Evolutionary conservation across 331 rosid species (phyloP), one percentile per base, ranked within the genome.

Genomic region (Malus hybrid): DNA sequence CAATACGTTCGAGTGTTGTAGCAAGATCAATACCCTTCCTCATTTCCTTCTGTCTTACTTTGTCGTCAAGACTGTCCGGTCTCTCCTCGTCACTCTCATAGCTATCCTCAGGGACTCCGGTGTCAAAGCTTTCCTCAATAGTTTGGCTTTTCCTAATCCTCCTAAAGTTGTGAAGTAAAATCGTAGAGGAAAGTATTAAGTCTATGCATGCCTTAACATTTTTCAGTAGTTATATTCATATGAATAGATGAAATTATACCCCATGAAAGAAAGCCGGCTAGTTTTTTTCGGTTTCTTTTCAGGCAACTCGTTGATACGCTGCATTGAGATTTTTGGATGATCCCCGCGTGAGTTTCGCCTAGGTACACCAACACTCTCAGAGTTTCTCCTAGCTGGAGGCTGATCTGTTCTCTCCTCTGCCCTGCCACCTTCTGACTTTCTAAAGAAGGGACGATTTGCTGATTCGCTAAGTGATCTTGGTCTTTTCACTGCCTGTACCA

Each of bases 1-100:
- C 99, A 20, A 94, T 94, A 77, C 99, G 97, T 76, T 94, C 99
- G 7, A 94, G 97, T 14, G 99, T 94, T n/a, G 99, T 94, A 29
- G 99, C 99, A 74, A 94, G 93, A 86, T 94, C 99, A 76, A 94
- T 84, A 84, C 97, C 99, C 86, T 90, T 94, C 76, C 97, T 81
- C 92, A 87, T 94, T 78, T 90, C 93, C 82, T 86, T 94, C 56
- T 82, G 89, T 42, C 89, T 85, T 71, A 69, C 86, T 82, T 80
- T 94, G 78, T 66, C 90, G 20, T 92, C 96, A 7, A 84, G 64
- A 68, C 85, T 87, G 19, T 81, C 87, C 14, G 85, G 84, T 63
- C 82, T 80, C 73, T 82, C 96, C 73, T 82, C 96, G 24, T 81
- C 92, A 71, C 89, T 84, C 83, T 81, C 91, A 28, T 82, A 61